Evolutionary conservation across 2,329 filamentous ascomycete species (phyloP), one percentile per base, ranked within the genome.

Genomic region (Tolypocladium sp.): DNA sequence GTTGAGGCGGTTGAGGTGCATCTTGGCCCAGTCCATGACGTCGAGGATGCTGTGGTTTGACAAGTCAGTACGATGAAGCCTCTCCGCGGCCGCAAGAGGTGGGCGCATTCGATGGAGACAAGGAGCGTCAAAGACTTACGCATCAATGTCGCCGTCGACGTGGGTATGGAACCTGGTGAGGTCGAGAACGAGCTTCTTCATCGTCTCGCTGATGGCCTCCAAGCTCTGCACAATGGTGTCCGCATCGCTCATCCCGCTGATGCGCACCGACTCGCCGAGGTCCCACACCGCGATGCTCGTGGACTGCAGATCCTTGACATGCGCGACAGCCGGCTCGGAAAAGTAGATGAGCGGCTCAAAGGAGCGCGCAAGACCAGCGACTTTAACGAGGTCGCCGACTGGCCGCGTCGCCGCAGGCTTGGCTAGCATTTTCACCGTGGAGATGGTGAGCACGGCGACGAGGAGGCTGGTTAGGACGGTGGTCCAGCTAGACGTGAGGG

Each of bases 331-430:
- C 69, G 92, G 89, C 69, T 97, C 92, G 0, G 92, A 96, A 70
- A 95, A 96, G 76, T 94, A 94, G 62, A 97, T 95, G 52, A 97
- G 82, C 7, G 93, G 93, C 72, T 97, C 93, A 69, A 97, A 96
- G 12, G 91, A 91, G 67, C 91, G 91, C 55, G 92, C 92, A 64
- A 97, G 84, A 57, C 89, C 87, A 4, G 92, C 92, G 30, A 97
- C 88, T 71, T 96, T 96, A 70, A 96, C 88, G 20, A 97, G 81
- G 70, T 97, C 92, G 49, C 72, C 73, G 17, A 68, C 71, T 9
- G 73, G 73, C 6, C 71, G 71, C 3, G 71, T 67, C 3, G 71
- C 64, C 80, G 85, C 87, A 13, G 91, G 90, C 60, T 88, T 81
- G 57, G 90, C 83, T 20, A 95, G 75, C 12, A 84, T 80, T 62